Evolutionary conservation across 306 rosid genomes (phyloP).

Genomic region (Styphnolobium japonicum): DNA sequence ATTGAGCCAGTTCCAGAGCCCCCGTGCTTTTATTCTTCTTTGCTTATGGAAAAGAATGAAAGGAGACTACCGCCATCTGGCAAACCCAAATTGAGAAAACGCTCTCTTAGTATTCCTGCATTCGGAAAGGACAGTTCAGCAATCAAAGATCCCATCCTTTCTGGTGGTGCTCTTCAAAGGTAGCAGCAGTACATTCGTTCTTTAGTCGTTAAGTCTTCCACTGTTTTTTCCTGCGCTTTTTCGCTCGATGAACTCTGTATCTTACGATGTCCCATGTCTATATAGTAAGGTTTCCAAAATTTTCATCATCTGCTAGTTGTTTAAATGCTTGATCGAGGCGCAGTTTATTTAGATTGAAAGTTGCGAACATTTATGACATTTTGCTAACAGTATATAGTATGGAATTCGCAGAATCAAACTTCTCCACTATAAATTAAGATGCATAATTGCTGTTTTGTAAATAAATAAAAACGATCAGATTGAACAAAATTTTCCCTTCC

Average conservation of each 20-base stretch:
- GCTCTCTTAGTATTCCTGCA: slow-evolving; percentile 69
- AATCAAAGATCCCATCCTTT: slow-evolving; percentile 43
- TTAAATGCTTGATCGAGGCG: not conserved
- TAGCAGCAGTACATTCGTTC: slow-evolving; percentile 17
- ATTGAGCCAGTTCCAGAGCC: slow-evolving; percentile 45
- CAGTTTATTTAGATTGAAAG: slow-evolving; percentile 2
- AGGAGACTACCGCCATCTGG: slow-evolving; percentile 31
- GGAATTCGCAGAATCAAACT: not conserved
- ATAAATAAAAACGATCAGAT: too few species aligned
- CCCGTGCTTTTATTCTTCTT: slow-evolving; percentile 39
- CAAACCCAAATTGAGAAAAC: slow-evolving; percentile 50
- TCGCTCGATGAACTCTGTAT: not conserved
- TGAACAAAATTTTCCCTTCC: not conserved
- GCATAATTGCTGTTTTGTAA: not conserved
- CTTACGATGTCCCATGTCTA: slow-evolving; percentile 10
- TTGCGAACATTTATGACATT: slow-evolving; percentile 1
- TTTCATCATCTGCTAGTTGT: not conserved
- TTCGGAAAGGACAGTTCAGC: slow-evolving; percentile 44
- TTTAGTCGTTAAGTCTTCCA: not conserved
- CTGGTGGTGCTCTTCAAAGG: slow-evolving; percentile 56
- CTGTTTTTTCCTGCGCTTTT: not conserved
- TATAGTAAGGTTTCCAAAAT: slow-evolving; percentile 17
- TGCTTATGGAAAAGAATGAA: slow-evolving; percentile 42
- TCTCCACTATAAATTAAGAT: not conserved
- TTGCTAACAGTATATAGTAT: not conserved